Base-by-base conservation (phyloP, 164 flowering plant genomes). In the Vitis rotundifolia region DNA sequence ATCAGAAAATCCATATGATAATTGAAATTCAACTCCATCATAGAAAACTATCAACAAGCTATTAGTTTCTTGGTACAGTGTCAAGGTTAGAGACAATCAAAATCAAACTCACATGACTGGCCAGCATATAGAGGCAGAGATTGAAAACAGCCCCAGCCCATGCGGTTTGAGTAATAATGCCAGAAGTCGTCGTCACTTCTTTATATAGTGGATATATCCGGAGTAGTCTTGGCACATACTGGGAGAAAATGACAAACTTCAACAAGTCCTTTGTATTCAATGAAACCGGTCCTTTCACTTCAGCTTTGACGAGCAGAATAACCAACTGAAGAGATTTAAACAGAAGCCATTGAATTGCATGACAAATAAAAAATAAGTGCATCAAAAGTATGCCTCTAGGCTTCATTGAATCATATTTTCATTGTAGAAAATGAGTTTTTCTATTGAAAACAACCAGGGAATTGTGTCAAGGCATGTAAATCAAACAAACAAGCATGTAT, bases 141-240 rank as follows among this genome's bases (percentile, higher is more conserved):
- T 92, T 94, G 47, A 82, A 83, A 53, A 86, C 95, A 77, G 99
- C 99, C 64, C 99, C 94, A 56, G 87, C 89, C 98, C 97, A 91
- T 62, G 95, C 91, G 1, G 91, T 89, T 79, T 92, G 91, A 50
- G 93, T 85, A 31, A 94, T 76, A 48, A 87, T 85, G 63, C 98
- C 98, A 28, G 97, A 81, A 64, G 90, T 84, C 78, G 86, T 85
- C 6, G 87, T 89, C 56, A 94, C 91, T 75, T 91, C 91, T 68
- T 75, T 84, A 62, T 79, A 88, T 9, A 94, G 59, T 19, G 97
- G 98, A 74, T 69, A 64, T 18, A 91, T 78, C 58, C 97, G 84
- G 57, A 78, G 16, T 59, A 86, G 12, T 72, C 98, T 87, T 19
- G 97, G 97, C 57, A 92, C 64, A 69, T 89, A 94, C 50, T 94